Evolutionary conservation across 1,284 basidiomycete genomes (phyloP).

Genomic region (Pholiota adiposa): DNA sequence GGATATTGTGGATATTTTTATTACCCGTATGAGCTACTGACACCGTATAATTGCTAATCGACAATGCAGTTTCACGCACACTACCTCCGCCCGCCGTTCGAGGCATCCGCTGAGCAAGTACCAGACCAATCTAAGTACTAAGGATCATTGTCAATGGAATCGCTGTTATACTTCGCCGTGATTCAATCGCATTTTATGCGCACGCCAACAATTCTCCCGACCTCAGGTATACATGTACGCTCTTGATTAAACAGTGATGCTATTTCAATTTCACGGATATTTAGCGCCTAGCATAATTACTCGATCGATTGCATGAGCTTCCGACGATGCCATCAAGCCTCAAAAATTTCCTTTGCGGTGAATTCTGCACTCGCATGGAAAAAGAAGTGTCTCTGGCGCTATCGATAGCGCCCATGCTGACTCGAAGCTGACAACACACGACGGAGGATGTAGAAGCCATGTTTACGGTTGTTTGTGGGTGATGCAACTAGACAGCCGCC

Average conservation of each 20-base stretch:
- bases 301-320: not conserved
- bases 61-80: not conserved
- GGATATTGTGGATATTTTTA: not conserved
- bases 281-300: not conserved
- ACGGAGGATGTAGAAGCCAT: conserved; percentile 8
- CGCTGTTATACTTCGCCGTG: not conserved
- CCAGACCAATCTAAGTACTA: not conserved
- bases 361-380: not conserved
- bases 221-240: not conserved
- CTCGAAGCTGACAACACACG: not conserved
- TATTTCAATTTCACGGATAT: not conserved
- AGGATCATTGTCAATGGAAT: not conserved
- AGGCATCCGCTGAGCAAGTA: not conserved
- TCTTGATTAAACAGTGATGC: not conserved
- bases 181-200: not conserved
- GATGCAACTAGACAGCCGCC: conserved; percentile 14
- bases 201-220: too few species aligned
- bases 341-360: not conserved
- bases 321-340: not conserved
- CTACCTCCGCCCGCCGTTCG: not conserved
- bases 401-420: conserved; percentile 7
- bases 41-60: not conserved
- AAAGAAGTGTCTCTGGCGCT: not conserved
- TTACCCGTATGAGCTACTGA: not conserved
- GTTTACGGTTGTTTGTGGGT: conserved; percentile 14